These are phyloP conservation scores for Pestalotiopsis sp. DNA, from an alignment of 2,329 filamentous ascomycete genomes.

Conservation along the genomic window DNA sequence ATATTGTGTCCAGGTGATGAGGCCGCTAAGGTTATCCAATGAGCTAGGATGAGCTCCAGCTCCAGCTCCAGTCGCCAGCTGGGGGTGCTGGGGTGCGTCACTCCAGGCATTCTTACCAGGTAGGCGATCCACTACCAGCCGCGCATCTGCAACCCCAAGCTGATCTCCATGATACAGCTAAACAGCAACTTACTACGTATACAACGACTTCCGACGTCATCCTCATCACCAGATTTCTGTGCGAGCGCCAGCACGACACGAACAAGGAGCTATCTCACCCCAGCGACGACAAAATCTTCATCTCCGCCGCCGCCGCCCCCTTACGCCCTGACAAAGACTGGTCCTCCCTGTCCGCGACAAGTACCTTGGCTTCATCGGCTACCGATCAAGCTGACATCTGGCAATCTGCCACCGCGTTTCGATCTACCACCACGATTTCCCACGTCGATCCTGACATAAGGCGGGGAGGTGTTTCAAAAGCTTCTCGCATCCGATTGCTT, in stretches of 20 bases:
- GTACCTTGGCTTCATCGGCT: conserved; percentile 6
- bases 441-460: conserved; percentile 18
- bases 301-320: background rate
- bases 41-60: conserved; percentile 1
- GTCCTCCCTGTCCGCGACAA: background rate
- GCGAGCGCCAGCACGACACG: background rate
- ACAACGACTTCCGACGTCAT: background rate
- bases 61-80: background rate
- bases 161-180: conserved; percentile 4
- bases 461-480: conserved; percentile 23
- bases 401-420: background rate
- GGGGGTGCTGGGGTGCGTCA: background rate
- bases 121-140: background rate
- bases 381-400: background rate
- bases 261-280: background rate
- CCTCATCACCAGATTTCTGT: background rate
- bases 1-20: background rate
- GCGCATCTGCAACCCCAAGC: background rate
- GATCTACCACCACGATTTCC: conserved; percentile 9
- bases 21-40: background rate
- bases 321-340: background rate
- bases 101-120: conserved; percentile 1
- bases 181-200: conserved; percentile 5
- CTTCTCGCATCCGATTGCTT: conserved; percentile 45
- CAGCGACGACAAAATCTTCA: background rate